Percentiles rank a stretch among this genome's conserved stretches.
Evolutionary conservation across 1,139 yeast species (phyloP).

Genomic region (Nakaseomyces delphensis): DNA sequence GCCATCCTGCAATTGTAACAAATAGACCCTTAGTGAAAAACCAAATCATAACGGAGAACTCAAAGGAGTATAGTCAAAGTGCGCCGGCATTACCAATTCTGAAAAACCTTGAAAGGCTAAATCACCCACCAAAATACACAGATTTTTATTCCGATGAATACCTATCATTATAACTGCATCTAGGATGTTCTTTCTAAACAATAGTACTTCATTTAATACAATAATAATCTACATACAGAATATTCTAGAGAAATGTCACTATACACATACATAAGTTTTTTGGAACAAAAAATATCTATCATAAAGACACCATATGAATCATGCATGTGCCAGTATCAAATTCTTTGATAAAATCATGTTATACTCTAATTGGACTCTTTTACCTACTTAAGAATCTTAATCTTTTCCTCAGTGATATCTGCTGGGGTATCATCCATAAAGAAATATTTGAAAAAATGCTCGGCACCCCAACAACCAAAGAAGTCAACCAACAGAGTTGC

Average conservation of each 20-base stretch:
- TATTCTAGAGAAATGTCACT: not conserved
- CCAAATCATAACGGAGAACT: constrained; percentile 30
- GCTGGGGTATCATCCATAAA: constrained; percentile 90
- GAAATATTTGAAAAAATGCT: constrained; percentile 64
- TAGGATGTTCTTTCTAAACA: not conserved
- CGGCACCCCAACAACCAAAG: constrained; percentile 71
- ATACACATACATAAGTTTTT: not conserved
- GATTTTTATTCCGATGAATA: constrained; percentile 14
- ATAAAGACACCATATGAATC: too few relatives aligned
- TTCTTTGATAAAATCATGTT: not conserved
- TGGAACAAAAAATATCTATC: constrained; percentile 2
- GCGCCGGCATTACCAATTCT: constrained; percentile 47
- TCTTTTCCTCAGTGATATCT: constrained; percentile 56
- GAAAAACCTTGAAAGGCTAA: constrained; percentile 54
- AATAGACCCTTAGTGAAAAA: constrained; percentile 51
- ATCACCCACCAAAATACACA: constrained; percentile 27
- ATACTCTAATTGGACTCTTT: not conserved
- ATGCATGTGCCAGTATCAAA: too few relatives aligned
- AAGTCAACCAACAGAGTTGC: constrained; percentile 66
- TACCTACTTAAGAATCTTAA: constrained; percentile 11
- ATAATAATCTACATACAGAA: not conserved
- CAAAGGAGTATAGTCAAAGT: constrained; percentile 19
- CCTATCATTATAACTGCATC: not conserved
- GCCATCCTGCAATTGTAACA: constrained; percentile 53
- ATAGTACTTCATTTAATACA: not conserved